phyloP scores from a whole-genome alignment of 176 grass and related monocot species.

The Musa beccarii region DNA sequence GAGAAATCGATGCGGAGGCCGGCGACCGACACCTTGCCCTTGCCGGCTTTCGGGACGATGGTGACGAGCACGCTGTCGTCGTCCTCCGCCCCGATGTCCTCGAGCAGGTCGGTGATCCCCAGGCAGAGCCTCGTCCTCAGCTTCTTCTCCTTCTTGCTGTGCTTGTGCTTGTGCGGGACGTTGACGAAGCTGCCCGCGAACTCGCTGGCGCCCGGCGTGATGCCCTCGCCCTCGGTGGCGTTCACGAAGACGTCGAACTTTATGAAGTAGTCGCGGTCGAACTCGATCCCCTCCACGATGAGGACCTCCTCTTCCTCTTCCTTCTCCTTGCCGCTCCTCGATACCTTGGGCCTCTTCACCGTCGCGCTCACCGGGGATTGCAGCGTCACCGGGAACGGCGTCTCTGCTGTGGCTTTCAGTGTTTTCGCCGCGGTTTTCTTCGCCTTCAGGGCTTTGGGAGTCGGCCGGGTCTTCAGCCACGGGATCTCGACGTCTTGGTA shows the following conservation, averaged over 20 bases:
- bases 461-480: slow-evolving; percentile 30
- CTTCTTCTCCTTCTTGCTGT: slow-evolving; percentile 22
- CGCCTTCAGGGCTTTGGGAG: not conserved
- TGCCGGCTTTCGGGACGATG: slow-evolving; percentile 29
- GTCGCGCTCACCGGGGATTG: slow-evolving; percentile 13
- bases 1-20: slow-evolving; percentile 28
- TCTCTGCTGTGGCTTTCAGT: not conserved
- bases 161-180: slow-evolving; percentile 38
- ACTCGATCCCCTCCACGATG: slow-evolving; percentile 33
- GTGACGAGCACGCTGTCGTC: slow-evolving; percentile 5
- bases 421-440: not conserved
- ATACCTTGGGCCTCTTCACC: slow-evolving; percentile 31
- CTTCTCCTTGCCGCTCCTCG: slow-evolving; percentile 31
- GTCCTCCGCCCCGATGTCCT: slow-evolving; percentile 34
- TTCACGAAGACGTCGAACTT: slow-evolving; percentile 54
- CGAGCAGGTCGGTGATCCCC: slow-evolving; percentile 36
- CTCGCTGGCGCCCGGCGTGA: slow-evolving; percentile 22
- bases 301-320: slow-evolving; percentile 36
- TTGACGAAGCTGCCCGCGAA: slow-evolving; percentile 46
- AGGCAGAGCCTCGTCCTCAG: slow-evolving; percentile 35
- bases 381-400: slow-evolving; percentile 30
- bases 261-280: slow-evolving; percentile 22
- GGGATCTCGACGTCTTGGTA: slow-evolving; percentile 59
- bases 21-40: slow-evolving; percentile 35
- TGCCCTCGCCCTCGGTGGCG: slow-evolving; percentile 22